Base-by-base conservation (phyloP, 495 filamentous ascomycete species). In the Evansstolkia leycettana region DNA sequence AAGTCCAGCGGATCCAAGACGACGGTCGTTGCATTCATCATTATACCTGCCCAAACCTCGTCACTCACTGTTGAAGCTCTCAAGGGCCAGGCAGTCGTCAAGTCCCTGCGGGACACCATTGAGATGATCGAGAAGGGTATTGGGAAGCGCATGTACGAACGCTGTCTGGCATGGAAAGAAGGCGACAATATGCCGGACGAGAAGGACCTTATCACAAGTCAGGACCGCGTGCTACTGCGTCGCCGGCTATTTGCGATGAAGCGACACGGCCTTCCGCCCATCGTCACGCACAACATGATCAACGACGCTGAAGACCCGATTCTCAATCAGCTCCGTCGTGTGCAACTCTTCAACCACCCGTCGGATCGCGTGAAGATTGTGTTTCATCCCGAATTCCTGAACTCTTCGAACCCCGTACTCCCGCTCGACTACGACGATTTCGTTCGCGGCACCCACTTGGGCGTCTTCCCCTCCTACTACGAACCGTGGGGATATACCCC, bases 401-500 rank as follows among this genome's bases (percentile, higher is more conserved):
- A 84, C 64, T 89, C 88, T 6, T 82, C 85, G 23, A 95, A 94
- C 60, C 90, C 90, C 1, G 86, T 98, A 13, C 70, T 98, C 10
- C 89, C 90, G 4, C 64, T 98, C 44, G 90, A 96, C 59, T 98
- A 98, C 49, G 90, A 98, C 50, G 90, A 98, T 52, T 98, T 98
- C 53, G 90, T 98, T 28, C 86, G 90, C 18, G 90, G 90, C 40
- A 94, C 86, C 16, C 90, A 98, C 54, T 55, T 98, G 51, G 90
- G 90, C 36, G 78, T 98, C 28, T 98, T 98, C 67, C 64, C 88
- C 5, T 95, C 90, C 27, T 98, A 98, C 70, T 98, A 98, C 51
- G 90, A 98, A 61, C 90, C 90, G 15, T 98, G 90, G 90, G 90
- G 90, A 36, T 98, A 98, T 49, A 98, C 90, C 0, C 90, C 90